phyloP scores from a whole-genome alignment of 345 rosid species.

The thale cress (Arabidopsis thaliana) region TAIR10.1 NC_003070.9:29689001-29689500 shows the following conservation, averaged over 20 bases:
- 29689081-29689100: constrained; percentile 9
- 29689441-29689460: background rate
- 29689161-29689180: constrained; percentile 25
- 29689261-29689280: constrained; percentile 80
- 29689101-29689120: background rate
- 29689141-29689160: constrained; percentile 26
- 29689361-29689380: background rate
- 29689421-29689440: background rate
- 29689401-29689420: background rate
- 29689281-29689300: constrained; percentile 73
- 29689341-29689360: background rate
- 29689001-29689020: constrained; percentile 1
- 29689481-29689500: constrained; percentile 64
- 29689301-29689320: constrained; percentile 16
- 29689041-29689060: constrained; percentile 32
- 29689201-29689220: constrained; percentile 66
- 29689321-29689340: constrained; percentile 1
- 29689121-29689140: constrained; percentile 28
- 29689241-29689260: constrained; percentile 76
- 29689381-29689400: background rate
- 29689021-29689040: constrained; percentile 32
- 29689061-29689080: constrained; percentile 31
- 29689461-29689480: background rate
- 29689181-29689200: constrained; percentile 49
- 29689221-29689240: constrained; percentile 76